phyloP scores from a whole-genome alignment of 1,139 yeast genomes.

The Candida frijolesensis region DNA sequence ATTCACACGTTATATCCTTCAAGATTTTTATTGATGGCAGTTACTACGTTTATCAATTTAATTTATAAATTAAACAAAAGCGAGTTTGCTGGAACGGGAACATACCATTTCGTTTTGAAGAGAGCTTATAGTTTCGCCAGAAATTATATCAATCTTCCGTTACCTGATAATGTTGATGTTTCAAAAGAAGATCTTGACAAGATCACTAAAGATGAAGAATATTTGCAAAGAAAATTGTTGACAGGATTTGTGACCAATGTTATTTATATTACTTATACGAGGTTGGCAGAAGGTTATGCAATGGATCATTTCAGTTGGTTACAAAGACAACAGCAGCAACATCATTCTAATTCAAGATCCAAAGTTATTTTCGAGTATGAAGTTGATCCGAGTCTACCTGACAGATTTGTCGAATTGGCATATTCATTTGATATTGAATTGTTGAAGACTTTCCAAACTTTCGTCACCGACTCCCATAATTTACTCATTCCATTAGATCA shows the following conservation, averaged over 20 bases:
- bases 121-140: constrained; percentile 67
- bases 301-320: constrained; percentile 26
- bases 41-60: constrained; percentile 56
- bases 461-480: constrained; percentile 27
- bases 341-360: constrained; percentile 9
- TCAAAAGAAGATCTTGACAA: constrained; percentile 40
- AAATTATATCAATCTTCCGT: constrained; percentile 57
- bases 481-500: constrained; percentile 27
- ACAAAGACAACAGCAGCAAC: constrained; percentile 15
- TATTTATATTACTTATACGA: constrained; percentile 40
- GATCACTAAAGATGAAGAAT: constrained; percentile 54
- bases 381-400: constrained; percentile 25
- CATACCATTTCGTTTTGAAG: constrained; percentile 50
- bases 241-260: constrained; percentile 47
- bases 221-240: constrained; percentile 49
- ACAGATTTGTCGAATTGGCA: constrained; percentile 56
- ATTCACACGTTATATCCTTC: constrained; percentile 75
- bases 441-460: constrained; percentile 37
- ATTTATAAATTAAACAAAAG: constrained; percentile 37
- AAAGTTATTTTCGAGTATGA: constrained; percentile 17
- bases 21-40: constrained; percentile 68
- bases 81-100: constrained; percentile 20
- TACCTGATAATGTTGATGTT: constrained; percentile 34
- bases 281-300: constrained; percentile 24
- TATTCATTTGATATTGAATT: constrained; percentile 66